These are phyloP conservation scores for Neurospora pannonica DNA, from an alignment of 495 filamentous ascomycete species.

Conservation along the genomic window DNA sequence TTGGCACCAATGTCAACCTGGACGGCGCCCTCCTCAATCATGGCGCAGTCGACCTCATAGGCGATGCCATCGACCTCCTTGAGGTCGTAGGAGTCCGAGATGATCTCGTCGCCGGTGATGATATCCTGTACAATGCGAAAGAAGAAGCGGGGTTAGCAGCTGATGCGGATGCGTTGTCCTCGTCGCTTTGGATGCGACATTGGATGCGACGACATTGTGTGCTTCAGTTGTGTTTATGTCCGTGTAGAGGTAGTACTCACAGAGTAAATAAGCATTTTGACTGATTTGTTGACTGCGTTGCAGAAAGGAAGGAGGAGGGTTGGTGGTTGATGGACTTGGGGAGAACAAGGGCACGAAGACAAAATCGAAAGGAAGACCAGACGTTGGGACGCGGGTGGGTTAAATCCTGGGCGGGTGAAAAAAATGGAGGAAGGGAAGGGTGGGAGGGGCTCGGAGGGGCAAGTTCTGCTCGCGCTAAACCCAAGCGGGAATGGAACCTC, in stretches of 20 bases:
- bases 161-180: not conserved
- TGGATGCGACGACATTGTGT: not conserved
- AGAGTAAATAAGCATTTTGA: conserved; percentile 86
- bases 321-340: conserved; percentile 1
- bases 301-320: not conserved
- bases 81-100: conserved; percentile 85
- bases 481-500: not conserved
- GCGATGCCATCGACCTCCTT: conserved; percentile 64
- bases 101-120: conserved; percentile 83
- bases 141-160: conserved; percentile 12
- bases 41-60: conserved; percentile 84
- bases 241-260: conserved; percentile 50
- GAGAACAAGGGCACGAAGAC: conserved; percentile 5
- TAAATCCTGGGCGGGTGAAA: conserved; percentile 2
- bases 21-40: conserved; percentile 66
- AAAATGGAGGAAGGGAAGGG: conserved; percentile 8
- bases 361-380: conserved; percentile 3
- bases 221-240: not conserved
- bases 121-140: conserved; percentile 53
- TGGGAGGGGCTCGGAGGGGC: conserved; percentile 23
- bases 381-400: conserved; percentile 6
- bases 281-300: conserved; percentile 12
- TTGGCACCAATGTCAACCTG: conserved; percentile 89
- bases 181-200: not conserved
- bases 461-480: conserved; percentile 19